phyloP scores from a whole-genome alignment of 345 rosid genomes.

The Euphorbia peplus region DNA sequence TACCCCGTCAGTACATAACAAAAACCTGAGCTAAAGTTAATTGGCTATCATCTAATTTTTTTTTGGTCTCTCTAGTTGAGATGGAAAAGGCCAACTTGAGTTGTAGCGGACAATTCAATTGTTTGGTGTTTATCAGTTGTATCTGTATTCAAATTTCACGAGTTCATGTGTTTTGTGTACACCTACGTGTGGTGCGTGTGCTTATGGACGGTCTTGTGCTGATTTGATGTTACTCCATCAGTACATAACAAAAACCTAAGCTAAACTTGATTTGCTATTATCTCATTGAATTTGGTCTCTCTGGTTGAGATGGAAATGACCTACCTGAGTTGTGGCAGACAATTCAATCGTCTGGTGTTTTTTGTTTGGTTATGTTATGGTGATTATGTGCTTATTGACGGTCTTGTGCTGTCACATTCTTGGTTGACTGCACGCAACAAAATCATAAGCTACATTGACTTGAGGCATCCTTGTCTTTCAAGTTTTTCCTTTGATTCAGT shows the following conservation, averaged over 20 bases:
- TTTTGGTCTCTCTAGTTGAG: not conserved
- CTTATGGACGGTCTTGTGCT: slow-evolving; percentile 17
- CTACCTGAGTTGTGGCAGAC: slow-evolving; percentile 34
- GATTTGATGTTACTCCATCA: not conserved
- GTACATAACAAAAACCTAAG: slow-evolving; percentile 11
- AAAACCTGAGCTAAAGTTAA: not conserved
- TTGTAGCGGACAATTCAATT: slow-evolving; percentile 30
- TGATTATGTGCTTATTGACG: slow-evolving; percentile 9
- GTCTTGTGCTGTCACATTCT: slow-evolving; percentile 9
- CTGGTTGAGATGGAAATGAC: slow-evolving; percentile 14
- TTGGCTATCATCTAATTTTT: not conserved
- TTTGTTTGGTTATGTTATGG: not conserved
- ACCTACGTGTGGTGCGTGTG: not conserved
- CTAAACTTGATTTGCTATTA: not conserved
- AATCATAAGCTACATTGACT: slow-evolving; percentile 12
- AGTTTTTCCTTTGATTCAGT: slow-evolving; percentile 10
- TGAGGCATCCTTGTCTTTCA: not conserved
- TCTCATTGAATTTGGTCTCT: not conserved
- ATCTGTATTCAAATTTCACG: not conserved
- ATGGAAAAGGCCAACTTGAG: slow-evolving; percentile 24
- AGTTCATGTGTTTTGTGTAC: too few relatives aligned
- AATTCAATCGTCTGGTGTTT: not conserved
- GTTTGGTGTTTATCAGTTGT: not conserved
- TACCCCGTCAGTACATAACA: slow-evolving; percentile 9
- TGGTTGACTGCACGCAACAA: slow-evolving; percentile 5